Evolutionary conservation across 768 basidiomycete species (phyloP).

Genomic region (Galerina marginata): DNA sequence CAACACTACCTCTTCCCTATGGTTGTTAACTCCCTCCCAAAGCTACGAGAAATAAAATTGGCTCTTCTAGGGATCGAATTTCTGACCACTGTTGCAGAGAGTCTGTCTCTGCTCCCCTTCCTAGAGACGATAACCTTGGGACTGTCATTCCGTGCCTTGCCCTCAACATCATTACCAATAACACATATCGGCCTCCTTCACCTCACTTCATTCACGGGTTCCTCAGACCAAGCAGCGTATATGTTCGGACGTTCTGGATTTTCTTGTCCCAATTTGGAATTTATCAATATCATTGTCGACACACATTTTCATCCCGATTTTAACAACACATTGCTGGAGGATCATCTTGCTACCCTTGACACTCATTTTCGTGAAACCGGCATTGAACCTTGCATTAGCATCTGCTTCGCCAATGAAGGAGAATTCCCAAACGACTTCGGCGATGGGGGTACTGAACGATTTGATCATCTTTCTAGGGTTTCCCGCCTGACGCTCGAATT

Average conservation of each 20-base stretch:
- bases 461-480: neutral
- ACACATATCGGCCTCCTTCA: neutral
- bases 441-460: too few relatives aligned
- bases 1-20: constrained; percentile 13
- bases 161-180: too few relatives aligned
- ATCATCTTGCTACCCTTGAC: neutral
- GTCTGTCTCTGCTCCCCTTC: neutral
- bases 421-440: too few relatives aligned
- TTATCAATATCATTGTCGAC: constrained; percentile 7
- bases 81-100: neutral
- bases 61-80: neutral
- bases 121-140: neutral
- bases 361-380: neutral
- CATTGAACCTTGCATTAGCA: neutral
- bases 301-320: neutral
- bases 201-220: constrained; percentile 5
- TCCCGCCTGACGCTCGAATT: neutral
- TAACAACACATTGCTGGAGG: neutral
- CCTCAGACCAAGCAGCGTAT: constrained; percentile 3
- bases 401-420: neutral
- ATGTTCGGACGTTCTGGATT: neutral
- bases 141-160: neutral
- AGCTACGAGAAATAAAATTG: constrained; percentile 7
- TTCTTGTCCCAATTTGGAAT: neutral
- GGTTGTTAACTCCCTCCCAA: constrained; percentile 9